Evolutionary conservation across 495 filamentous ascomycete genomes (phyloP).

Genomic region (Tuber calosporum): DNA sequence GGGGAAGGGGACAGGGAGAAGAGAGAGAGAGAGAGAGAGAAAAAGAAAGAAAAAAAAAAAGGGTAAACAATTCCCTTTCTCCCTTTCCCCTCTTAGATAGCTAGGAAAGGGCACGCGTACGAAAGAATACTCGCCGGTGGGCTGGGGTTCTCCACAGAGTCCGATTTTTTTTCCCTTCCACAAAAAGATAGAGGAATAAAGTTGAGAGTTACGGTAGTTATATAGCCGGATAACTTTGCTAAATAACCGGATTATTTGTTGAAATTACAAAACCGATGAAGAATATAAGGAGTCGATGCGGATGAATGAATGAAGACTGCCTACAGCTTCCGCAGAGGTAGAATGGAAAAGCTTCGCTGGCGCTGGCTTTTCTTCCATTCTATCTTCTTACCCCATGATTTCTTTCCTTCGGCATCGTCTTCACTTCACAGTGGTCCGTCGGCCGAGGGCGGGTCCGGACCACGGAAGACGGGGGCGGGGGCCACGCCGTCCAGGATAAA

Average conservation of each 20-base stretch:
- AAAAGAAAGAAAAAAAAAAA: background rate
- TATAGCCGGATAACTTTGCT: slow-evolving; percentile 30
- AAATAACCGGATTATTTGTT: slow-evolving; percentile 38
- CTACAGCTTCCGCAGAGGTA: slow-evolving; percentile 33
- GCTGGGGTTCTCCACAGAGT: background rate
- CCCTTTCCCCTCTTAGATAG: background rate
- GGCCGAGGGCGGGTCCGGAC: too few species aligned
- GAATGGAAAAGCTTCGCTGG: slow-evolving; percentile 25
- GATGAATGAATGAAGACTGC: slow-evolving; percentile 35
- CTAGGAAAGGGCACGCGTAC: background rate
- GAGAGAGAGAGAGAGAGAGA: too few species aligned
- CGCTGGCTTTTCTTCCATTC: slow-evolving; percentile 28
- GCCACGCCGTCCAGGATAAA: too few species aligned
- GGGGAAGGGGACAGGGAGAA: too few species aligned
- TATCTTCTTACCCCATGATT: slow-evolving; percentile 34
- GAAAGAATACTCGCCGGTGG: background rate
- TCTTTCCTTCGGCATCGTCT: background rate
- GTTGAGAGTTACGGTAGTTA: background rate
- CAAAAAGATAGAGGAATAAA: background rate
- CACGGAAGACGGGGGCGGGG: too few species aligned
- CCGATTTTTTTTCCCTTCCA: slow-evolving; percentile 19
- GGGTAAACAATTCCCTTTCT: background rate
- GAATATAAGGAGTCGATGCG: slow-evolving; percentile 24
- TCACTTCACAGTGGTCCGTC: too few species aligned
- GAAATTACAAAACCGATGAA: slow-evolving; percentile 34